Evolutionary conservation across 1,284 basidiomycete genomes (phyloP).

Genomic region (Somion occarium): DNA sequence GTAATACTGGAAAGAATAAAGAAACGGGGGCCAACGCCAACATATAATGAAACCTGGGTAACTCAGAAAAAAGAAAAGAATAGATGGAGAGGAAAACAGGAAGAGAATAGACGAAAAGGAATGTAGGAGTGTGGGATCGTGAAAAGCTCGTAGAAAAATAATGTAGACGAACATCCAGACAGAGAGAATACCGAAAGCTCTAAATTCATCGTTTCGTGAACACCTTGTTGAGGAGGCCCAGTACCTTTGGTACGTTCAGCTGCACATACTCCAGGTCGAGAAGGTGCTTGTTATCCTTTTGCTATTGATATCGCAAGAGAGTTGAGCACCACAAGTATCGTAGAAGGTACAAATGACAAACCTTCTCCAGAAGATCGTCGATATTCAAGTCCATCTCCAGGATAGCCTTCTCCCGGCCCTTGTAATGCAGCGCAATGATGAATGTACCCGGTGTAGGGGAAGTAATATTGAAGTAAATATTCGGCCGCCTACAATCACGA

Average conservation of each 20-base stretch:
- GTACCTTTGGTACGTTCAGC: conserved; percentile 92
- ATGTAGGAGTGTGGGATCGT: background rate
- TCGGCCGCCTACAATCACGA: conserved; percentile 65
- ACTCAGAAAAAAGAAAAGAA: background rate
- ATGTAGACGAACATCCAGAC: background rate
- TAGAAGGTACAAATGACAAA: conserved; percentile 27
- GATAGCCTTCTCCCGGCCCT: conserved; percentile 98
- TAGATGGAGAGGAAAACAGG: background rate
- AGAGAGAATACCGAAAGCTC: background rate
- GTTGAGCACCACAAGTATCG: conserved; percentile 11
- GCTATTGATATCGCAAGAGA: conserved; percentile 48
- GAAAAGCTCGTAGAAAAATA: background rate
- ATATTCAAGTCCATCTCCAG: conserved; percentile 99
- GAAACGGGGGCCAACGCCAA: background rate
- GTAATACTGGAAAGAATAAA: background rate
- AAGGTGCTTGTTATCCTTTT: conserved; percentile 97
- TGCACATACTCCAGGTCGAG: conserved; percentile 98
- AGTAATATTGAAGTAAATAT: conserved; percentile 98
- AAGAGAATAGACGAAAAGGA: background rate
- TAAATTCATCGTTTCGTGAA: conserved; percentile 72
- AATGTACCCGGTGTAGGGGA: conserved; percentile 98
- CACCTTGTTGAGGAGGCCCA: conserved; percentile 88
- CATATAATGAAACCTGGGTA: background rate
- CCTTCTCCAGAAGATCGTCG: conserved; percentile 96
- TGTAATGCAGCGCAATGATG: conserved; percentile 98